Base-by-base conservation (phyloP, 495 filamentous ascomycete species). In the Oleoguttula mirabilis region DNA sequence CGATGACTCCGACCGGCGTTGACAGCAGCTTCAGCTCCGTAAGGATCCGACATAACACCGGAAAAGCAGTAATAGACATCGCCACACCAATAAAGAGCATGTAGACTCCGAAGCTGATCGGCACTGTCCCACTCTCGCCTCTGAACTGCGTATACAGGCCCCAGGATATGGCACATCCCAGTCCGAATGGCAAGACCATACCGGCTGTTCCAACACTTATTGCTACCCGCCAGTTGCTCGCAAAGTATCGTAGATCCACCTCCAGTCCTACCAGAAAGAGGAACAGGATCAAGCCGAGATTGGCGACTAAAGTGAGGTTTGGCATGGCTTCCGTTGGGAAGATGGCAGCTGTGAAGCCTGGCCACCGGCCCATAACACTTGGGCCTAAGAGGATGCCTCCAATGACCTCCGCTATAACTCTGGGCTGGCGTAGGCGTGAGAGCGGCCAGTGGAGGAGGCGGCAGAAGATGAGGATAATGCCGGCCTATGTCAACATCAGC, bases 331-430 rank as follows among this genome's bases (percentile, higher is more conserved):
- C 73, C 2, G 63, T 48, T 0, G 86, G 86, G 58, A 94, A 88
- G 49, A 94, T 86, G 54, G 80, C 63, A 3, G 71, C 57, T 22
- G 73, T 73, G 61, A 94, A 98, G 36, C 80, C 79, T 2, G 84
- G 84, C 25, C 92, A 82, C 22, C 77, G 76, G 48, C 84, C 82
- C 70, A 93, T 71, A 15, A 92, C 84, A 1, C 82, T 84, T 4
- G 84, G 88, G 28, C 88, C 90, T 7, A 98, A 69, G 4, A 98
- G 56, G 54, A 98, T 87, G 41, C 90, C 90, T 17, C 80, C 88
- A 47, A 98, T 80, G 30, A 98, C 85, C 71, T 96, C 90, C 31
- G 90, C 85, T 52, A 98, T 98, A 45, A 96, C 88, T 44, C 81
- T 76, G 34, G 88, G 88, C 57, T 96, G 88, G 41, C 82, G 80